Evolutionary conservation across 2,329 filamentous ascomycete genomes (phyloP), one percentile per base, ranked within the genome.

Genomic region (Aspergillus spinulosporus): DNA sequence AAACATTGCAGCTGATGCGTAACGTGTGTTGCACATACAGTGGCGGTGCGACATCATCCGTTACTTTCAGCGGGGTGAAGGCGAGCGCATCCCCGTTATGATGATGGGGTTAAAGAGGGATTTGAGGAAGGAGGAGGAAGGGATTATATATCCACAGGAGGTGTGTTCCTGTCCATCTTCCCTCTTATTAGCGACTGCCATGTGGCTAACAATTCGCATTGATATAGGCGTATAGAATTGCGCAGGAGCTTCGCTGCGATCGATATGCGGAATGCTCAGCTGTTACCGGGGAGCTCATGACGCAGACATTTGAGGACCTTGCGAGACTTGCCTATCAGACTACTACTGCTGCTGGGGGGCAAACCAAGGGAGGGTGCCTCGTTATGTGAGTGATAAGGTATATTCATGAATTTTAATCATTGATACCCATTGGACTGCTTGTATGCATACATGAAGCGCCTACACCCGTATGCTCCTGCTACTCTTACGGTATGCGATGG

Each of bases 201-300:
- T 4, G 26, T 21, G 8, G 36, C 14, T 34, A 21, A 8, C 64
- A 29, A 59, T 63, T 14, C 63, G 64, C 42, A 3, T 44, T 12
- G 21, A 12, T 60, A 67, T 63, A 77, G 78, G 82, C 60, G 72
- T 84, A 80, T 74, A 80, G 65, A 69, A 83, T 83, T 5, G 83
- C 84, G 12, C 82, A 84, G 62, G 80, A 83, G 62, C 80, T 86
- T 72, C 74, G 82, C 26, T 84, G 80, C 67, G 84, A 87, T 73
- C 74, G 78, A 36, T 87, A 87, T 69, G 84, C 82, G 3, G 84
- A 87, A 65, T 87, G 84, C 61, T 85, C 82, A 59, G 83, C 84
- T 40, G 37, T 82, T 39, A 86, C 84, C 4, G 84, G 84, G 2
- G 81, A 86, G 70, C 70, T 87, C 39, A 81, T 84, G 61, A 73